A percentile compares a stretch with the other conserved stretches of the same genome.
These are phyloP conservation scores for Westerdykella aurantiaca DNA, from an alignment of 2,329 filamentous ascomycete species.

Conservation along the genomic window DNA sequence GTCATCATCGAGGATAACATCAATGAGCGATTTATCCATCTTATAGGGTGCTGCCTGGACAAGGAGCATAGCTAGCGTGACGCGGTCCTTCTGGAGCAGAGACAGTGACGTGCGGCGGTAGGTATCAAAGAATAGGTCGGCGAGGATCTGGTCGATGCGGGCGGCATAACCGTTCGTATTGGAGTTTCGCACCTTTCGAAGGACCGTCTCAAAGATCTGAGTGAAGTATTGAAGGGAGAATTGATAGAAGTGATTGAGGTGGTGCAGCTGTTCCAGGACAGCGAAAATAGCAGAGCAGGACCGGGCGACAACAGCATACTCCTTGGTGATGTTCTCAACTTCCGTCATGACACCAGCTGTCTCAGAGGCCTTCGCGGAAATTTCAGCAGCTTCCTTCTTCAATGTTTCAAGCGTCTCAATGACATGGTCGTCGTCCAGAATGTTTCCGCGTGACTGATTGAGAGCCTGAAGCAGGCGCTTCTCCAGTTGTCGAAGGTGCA, in stretches of 20 bases:
- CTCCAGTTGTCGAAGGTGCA: slow-evolving; percentile 93
- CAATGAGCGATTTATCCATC: slow-evolving; percentile 87
- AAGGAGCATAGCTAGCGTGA: slow-evolving; percentile 90
- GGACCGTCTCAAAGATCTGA: slow-evolving; percentile 91
- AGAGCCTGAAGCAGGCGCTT: slow-evolving; percentile 89
- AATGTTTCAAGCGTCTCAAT: slow-evolving; percentile 96
- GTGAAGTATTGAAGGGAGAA: slow-evolving; percentile 98
- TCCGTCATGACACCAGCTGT: slow-evolving; percentile 98
- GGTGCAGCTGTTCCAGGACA: slow-evolving; percentile 92
- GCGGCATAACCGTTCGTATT: slow-evolving; percentile 68
- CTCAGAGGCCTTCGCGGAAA: slow-evolving; percentile 91
- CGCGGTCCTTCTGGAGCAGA: slow-evolving; percentile 85
- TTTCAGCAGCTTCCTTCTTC: slow-evolving; percentile 95
- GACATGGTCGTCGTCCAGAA: slow-evolving; percentile 95
- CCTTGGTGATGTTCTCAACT: slow-evolving; percentile 89
- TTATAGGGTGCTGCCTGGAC: slow-evolving; percentile 93
- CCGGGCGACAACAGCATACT: slow-evolving; percentile 88
- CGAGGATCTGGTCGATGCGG: slow-evolving; percentile 84
- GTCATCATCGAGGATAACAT: slow-evolving; percentile 73
- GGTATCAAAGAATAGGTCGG: slow-evolving; percentile 82
- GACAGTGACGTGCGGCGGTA: slow-evolving; percentile 93
- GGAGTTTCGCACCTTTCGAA: slow-evolving; percentile 72
- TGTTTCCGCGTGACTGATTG: slow-evolving; percentile 96
- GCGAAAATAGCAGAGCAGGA: slow-evolving; percentile 98
- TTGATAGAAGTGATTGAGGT: slow-evolving; percentile 98